Evolutionary conservation across 305 asterid genomes (phyloP), one percentile per base, ranked within the genome.

Genomic region (Stenogyne calaminthoides): DNA sequence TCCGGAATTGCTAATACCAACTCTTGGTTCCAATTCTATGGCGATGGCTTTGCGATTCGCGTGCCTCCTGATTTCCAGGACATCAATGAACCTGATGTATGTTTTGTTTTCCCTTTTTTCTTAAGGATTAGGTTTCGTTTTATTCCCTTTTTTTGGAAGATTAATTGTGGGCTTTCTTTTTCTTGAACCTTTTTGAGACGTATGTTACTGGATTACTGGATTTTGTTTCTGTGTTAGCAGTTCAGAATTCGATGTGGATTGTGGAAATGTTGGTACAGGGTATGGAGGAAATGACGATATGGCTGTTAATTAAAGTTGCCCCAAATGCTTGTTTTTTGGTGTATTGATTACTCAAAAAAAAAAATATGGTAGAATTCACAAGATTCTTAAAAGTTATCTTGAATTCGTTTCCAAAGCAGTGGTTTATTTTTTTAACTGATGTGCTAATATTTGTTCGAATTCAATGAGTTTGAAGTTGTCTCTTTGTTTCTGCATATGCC

Each of bases 21-120:
- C 83, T 86, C 96, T 18, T 95, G 98, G 99, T 84, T 87, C 84
- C 95, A 82, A 73, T 92, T 85, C 83, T 92, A 83, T 59, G 99
- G 98, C 22, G 86, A 86, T 62, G 99, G 99, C 12, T 95, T 95
- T 42, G 80, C 96, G 19, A 90, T 95, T 81, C 91, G 99, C 0
- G 89, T 95, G 39, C 99, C 98, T 6, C 98, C 99, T 42, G 76
- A 86, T 36, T 95, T 95, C 77, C 68, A 90, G 67, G 98, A 95
- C 72, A 81, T 88, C 78, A 80, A 42, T 70, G 99, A 95, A 75
- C 96, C 96, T 22, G 98, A 92, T 91, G 99, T 92, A 42, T 60
- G 59, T 51, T 25, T 2, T n/a, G n/a, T 2, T 14, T 55, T 62
- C 22, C 27, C 25, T 9, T 9, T 37, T 2, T 56, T 1, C 51